Base-by-base conservation (phyloP, 495 filamentous ascomycete species). In the Hypoxylon fuscum region DNA sequence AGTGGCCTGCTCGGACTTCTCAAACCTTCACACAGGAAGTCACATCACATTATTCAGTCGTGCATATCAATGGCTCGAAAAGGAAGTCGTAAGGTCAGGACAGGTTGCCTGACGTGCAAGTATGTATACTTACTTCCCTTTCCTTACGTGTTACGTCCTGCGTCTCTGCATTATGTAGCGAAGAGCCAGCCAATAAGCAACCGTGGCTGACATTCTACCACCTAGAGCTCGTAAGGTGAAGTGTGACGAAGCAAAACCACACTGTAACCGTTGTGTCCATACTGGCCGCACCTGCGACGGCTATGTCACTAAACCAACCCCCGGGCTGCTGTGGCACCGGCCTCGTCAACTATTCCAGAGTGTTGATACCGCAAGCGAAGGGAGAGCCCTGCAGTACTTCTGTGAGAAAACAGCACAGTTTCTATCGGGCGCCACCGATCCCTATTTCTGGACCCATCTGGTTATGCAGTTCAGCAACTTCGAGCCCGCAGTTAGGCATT, bases 401-500 rank as follows among this genome's bases (percentile, higher is more conserved):
- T 62, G 73, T 63, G 59, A 65, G 57, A 56, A 68, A 63, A 74
- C 62, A 71, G 75, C 11, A 68, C 71, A 14, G 27, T 66, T 67
- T 40, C 68, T 82, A 1, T 72, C 74, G 20, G 79, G 77, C 11
- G 77, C 62, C 10, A 56, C 80, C 5, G 82, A 81, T 53, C 66
- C 72, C 22, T 72, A 75, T 32, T 87, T 87, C 68, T 87, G 84
- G 84, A 72, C 76, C 43, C 75, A 66, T 10, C 60, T 81, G 11
- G 78, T 86, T 2, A 75, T 79, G 15, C 81, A 82, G 62, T 71
- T 81, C 5, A 78, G 75, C 38, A 76, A 77, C 11, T 72, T 68
- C 37, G 81, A 86, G 34, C 80, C 82, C 0, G 80, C 83, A 0
- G 75, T 85, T 1, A 83, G 81, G 68, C 81, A 86, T 68, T 83